These are phyloP conservation scores for Aspergillus ochraceoroseus DNA, from an alignment of 2,329 filamentous ascomycete species.

Conservation along the genomic window DNA sequence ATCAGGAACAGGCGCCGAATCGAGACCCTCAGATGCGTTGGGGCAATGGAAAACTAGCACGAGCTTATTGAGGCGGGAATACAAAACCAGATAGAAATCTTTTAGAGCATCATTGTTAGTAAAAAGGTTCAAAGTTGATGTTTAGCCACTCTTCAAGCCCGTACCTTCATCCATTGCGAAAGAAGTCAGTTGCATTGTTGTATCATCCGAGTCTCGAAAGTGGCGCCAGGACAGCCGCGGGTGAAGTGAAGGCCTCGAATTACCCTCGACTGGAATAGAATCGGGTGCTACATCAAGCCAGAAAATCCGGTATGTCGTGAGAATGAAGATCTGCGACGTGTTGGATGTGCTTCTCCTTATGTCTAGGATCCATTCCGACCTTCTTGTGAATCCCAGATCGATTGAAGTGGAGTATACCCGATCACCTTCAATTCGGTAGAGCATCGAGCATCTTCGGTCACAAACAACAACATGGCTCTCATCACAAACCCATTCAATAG, in stretches of 20 bases:
- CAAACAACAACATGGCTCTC: constrained; percentile 48
- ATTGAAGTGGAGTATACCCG: constrained; percentile 28
- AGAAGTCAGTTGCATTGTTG: constrained; percentile 44
- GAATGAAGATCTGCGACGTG: constrained; percentile 46
- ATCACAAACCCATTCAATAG: constrained; percentile 39
- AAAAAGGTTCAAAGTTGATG: too few relatives aligned
- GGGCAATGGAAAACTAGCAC: constrained; percentile 33
- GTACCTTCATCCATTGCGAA: constrained; percentile 34
- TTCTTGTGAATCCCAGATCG: constrained; percentile 34
- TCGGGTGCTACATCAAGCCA: constrained; percentile 40
- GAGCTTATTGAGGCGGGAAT: constrained; percentile 37
- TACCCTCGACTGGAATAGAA: constrained; percentile 23
- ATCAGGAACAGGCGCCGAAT: constrained; percentile 29
- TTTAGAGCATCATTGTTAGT: constrained; percentile 1
- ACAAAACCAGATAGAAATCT: constrained; percentile 40
- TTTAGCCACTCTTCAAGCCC: constrained; percentile 3
- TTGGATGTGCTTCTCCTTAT: constrained; percentile 43
- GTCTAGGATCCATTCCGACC: constrained; percentile 53
- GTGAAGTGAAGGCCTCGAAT: constrained; percentile 29
- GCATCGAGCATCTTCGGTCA: constrained; percentile 43
- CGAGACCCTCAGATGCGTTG: constrained; percentile 20
- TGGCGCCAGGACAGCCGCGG: constrained; percentile 50
- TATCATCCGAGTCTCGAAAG: constrained; percentile 52
- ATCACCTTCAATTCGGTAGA: constrained; percentile 33
- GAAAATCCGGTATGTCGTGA: constrained; percentile 51